phyloP scores from a whole-genome alignment of 208 protist genomes.

The Acanthamoeba rhysodes region DNA sequence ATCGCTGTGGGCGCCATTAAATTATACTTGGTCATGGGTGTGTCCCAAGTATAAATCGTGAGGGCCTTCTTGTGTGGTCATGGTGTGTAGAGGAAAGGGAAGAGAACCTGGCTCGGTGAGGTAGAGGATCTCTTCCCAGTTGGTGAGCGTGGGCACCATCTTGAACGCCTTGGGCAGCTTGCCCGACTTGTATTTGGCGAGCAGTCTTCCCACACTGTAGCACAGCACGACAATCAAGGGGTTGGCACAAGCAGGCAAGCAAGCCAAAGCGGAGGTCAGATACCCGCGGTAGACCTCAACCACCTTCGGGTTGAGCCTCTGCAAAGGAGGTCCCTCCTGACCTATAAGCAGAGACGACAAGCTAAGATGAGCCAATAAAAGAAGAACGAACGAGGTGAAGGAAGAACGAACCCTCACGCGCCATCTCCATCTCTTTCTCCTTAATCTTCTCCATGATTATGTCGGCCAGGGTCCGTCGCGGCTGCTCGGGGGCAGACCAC shows the following conservation, averaged over 20 bases:
- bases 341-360: not conserved
- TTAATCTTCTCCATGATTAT: conserved; percentile 78
- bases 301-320: conserved; percentile 71
- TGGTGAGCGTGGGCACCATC: conserved; percentile 97
- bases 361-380: not conserved
- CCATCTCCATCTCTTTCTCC: conserved; percentile 75
- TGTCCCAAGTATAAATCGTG: conserved; percentile 36
- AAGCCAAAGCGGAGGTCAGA: not conserved
- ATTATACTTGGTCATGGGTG: conserved; percentile 15
- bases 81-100: not conserved
- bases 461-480: conserved; percentile 72
- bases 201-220: conserved; percentile 93
- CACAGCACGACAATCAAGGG: not conserved
- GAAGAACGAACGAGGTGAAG: not conserved
- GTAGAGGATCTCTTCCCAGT: conserved; percentile 99
- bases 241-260: not conserved
- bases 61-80: not conserved
- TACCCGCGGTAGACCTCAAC: conserved; percentile 75
- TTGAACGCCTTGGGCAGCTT: conserved; percentile 99
- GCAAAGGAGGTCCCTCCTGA: conserved; percentile 6
- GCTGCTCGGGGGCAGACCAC: conserved; percentile 48
- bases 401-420: conserved; percentile 4
- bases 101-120: conserved; percentile 96
- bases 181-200: conserved; percentile 97
- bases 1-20: conserved; percentile 37